Conservation (phyloP, 108 stramenopile genomes). For the Conticribra guillardii region DNA sequence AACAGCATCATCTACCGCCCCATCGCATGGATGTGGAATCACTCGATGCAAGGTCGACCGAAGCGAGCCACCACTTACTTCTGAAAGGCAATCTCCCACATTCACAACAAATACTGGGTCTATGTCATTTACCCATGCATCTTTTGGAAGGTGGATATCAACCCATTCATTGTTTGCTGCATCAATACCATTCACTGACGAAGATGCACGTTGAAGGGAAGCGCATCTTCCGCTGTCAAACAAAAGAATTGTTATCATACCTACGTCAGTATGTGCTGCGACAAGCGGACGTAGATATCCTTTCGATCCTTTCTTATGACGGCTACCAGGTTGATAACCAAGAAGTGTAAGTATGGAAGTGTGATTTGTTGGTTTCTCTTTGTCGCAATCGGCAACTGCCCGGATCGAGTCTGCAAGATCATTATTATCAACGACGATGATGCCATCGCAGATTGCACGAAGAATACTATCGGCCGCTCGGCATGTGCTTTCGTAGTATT, state of each 20-base stretch:
- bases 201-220: slow-evolving; percentile 50
- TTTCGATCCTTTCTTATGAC: slow-evolving; percentile 62
- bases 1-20: slow-evolving; percentile 21
- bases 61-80: slow-evolving; percentile 52
- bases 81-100: slow-evolving; percentile 81
- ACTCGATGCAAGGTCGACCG: slow-evolving; percentile 78
- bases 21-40: slow-evolving; percentile 35
- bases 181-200: not conserved
- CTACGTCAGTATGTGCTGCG: slow-evolving; percentile 80
- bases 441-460: slow-evolving; percentile 64
- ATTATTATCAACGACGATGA: slow-evolving; percentile 31
- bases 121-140: slow-evolving; percentile 13
- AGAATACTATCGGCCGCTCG: slow-evolving; percentile 57
- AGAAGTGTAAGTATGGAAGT: slow-evolving; percentile 77
- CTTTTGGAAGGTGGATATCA: slow-evolving; percentile 56
- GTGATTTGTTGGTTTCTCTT: slow-evolving; percentile 31
- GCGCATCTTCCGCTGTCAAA: slow-evolving; percentile 75
- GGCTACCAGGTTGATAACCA: slow-evolving; percentile 64
- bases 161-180: slow-evolving; percentile 42
- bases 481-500: slow-evolving; percentile 56
- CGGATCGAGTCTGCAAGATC: slow-evolving; percentile 26
- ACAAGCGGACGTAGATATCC: slow-evolving; percentile 58
- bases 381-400: slow-evolving; percentile 16
- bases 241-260: slow-evolving; percentile 73
- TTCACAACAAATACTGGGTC: slow-evolving; percentile 83